Evolutionary conservation across 202 grass and related monocot genomes (phyloP), one percentile per base, ranked within the genome.

Genomic region (Digitaria exilis): DNA sequence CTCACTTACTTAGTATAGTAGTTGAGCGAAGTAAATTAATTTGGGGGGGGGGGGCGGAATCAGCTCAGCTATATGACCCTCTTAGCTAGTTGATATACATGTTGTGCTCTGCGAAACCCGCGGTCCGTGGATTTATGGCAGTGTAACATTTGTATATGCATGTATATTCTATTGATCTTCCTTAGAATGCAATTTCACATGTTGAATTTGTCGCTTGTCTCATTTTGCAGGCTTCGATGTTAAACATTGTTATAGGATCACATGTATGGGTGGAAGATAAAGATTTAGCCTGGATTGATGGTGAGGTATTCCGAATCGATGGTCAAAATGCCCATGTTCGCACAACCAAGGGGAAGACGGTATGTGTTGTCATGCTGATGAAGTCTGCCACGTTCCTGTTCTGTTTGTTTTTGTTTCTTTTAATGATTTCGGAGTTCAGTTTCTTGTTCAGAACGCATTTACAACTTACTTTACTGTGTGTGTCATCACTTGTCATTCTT

Each of bases 261-360:
- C 96, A 98, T 85, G 91, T 98, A 69, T 98, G 96, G 96, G 85
- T 94, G 75, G 80, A 88, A 65, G 91, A 98, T 86, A 90, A 92
- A 37, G 78, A 90, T 73, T 80, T 92, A 65, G 56, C 91, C 81
- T 98, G 96, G 96, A 83, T 98, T 76, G 93, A 98, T 92, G 96
- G 96, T 46, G 96, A 98, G 77, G 91, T 98, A 58, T 92, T 90
- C 83, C 54, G 79, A 39, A 94, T 98, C 60, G 84, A 90, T 73
- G 89, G 87, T 75, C 73, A 90, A 46, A 85, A 93, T 71, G 89
- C 87, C 44, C 89, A 91, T 80, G 79, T 94, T 24, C 87, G 78
- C 77, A 87, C 90, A 73, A 92, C 93, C 56, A 92, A 85, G 81
- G 93, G 96, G 78, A 96, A 96, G 39, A 92, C 71, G 73, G 96